Evolutionary conservation across 768 basidiomycete genomes (phyloP).

Genomic region (Boletellus emodensis): DNA sequence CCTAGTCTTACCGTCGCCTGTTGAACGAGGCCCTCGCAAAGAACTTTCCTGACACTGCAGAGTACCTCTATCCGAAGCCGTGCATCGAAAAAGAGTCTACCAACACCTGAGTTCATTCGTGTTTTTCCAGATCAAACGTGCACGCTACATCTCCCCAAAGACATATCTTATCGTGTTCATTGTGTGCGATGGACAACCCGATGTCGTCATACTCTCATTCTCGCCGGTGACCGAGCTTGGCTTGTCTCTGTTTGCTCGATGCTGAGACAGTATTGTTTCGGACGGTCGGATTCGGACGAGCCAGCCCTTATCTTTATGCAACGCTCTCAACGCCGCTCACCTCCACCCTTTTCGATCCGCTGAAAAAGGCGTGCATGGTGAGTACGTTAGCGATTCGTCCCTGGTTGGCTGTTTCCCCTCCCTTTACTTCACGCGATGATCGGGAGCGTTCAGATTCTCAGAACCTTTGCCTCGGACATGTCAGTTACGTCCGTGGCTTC

Average conservation of each 20-base stretch:
- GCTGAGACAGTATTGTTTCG: conserved; percentile 11
- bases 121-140: not conserved
- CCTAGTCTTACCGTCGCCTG: conserved; percentile 63
- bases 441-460: conserved; percentile 27
- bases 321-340: conserved; percentile 7
- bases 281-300: conserved; percentile 11
- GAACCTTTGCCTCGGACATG: conserved; percentile 33
- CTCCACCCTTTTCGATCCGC: conserved; percentile 18
- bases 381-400: conserved; percentile 16
- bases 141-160: not conserved
- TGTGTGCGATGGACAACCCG: conserved; percentile 1
- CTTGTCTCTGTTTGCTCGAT: conserved; percentile 1
- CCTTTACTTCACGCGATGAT: conserved; percentile 22
- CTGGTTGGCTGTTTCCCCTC: conserved; percentile 6
- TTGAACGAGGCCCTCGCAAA: conserved; percentile 69
- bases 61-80: conserved; percentile 19
- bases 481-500: conserved; percentile 33
- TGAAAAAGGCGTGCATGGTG: conserved; percentile 12
- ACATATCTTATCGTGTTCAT: not conserved
- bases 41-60: conserved; percentile 58
- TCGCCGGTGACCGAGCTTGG: not conserved
- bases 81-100: conserved; percentile 4
- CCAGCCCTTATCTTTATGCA: conserved; percentile 20
- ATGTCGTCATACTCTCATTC: conserved; percentile 2
- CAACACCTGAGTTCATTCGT: conserved; percentile 7